These are phyloP conservation scores for Cercospora nicotianae DNA, from an alignment of 2,329 filamentous ascomycete species.

Conservation along the genomic window DNA sequence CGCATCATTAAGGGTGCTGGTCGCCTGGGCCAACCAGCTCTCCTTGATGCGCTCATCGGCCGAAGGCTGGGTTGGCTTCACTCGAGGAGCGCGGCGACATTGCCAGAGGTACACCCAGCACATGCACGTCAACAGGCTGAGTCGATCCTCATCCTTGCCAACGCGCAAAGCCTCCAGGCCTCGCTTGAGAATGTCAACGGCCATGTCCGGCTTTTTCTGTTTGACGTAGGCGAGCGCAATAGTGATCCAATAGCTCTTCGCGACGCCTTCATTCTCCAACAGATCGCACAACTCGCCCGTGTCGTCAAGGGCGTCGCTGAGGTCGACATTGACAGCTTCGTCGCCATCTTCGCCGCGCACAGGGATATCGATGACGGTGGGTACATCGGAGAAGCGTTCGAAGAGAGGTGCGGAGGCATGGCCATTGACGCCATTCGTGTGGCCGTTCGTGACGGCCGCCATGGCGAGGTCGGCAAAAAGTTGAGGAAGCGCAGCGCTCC, in stretches of 20 bases:
- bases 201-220: conserved; percentile 87
- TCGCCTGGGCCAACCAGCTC: conserved; percentile 86
- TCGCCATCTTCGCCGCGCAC: conserved; percentile 62
- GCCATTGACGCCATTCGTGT: conserved; percentile 55
- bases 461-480: conserved; percentile 41
- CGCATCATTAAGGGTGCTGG: conserved; percentile 90
- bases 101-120: conserved; percentile 93
- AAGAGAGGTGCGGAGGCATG: conserved; percentile 40
- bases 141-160: conserved; percentile 74
- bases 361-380: conserved; percentile 63
- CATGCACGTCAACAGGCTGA: conserved; percentile 78
- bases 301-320: conserved; percentile 83
- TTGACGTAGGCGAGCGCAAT: conserved; percentile 96
- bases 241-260: conserved; percentile 96
- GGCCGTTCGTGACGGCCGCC: conserved; percentile 53
- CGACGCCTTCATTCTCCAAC: conserved; percentile 88
- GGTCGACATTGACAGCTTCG: conserved; percentile 84
- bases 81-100: conserved; percentile 74
- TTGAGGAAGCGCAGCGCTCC: conserved; percentile 15
- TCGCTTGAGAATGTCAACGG: conserved; percentile 68
- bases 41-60: conserved; percentile 88
- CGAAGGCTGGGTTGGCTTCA: conserved; percentile 59
- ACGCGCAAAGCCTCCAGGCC: conserved; percentile 66
- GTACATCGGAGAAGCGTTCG: conserved; percentile 62
- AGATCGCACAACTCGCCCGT: conserved; percentile 88